Base-by-base conservation (phyloP, 164 flowering plant species). In the Chimonanthus praecox region DNA sequence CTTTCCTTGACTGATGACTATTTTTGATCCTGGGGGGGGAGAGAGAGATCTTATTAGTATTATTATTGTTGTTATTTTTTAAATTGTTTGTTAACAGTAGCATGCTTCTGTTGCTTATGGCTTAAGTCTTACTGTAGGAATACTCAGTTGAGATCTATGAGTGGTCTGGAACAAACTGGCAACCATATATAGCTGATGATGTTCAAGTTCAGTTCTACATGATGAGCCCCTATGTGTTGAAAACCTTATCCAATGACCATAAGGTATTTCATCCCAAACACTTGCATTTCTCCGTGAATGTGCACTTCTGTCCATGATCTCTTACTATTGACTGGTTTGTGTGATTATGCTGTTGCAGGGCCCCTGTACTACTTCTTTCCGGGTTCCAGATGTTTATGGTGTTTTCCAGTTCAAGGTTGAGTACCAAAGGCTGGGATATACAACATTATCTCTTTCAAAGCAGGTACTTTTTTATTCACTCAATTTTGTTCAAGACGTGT, bases 181-280 rank as follows among this genome's bases (percentile, higher is more conserved):
- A 83, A 76, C 97, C 99, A 71, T 94, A 92, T 84, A 88, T 91
- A 5, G 82, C 97, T 10, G 80, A 92, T 80, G 99, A 94, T 80
- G 97, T 94, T 70, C 98, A 94, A 86, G 85, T 96, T 62, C 99
- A 94, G 81, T 96, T 96, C 78, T 96, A 89, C 86, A 94, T 94
- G 99, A 96, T 96, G 99, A 96, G 98, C 77, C 97, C 99, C 64
- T 96, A 96, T 83, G 97, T 94, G 54, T 74, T 96, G 88, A 94
- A 92, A 81, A 91, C 83, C 45, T 79, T 96, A 73, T 85, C 92
- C n/a, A 87, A 89, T 47, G 83, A 92, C 78, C 54, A 84, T 76
- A 92, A 92, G 97, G 99, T 92, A 81, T 11, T 45, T 48, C 47
- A 47, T 49, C 15, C 45, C 68, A 65, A 33, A 43, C 49, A 18